Conservation (phyloP, 2,329 filamentous ascomycete species). For the Gyromitra esculenta region DNA sequence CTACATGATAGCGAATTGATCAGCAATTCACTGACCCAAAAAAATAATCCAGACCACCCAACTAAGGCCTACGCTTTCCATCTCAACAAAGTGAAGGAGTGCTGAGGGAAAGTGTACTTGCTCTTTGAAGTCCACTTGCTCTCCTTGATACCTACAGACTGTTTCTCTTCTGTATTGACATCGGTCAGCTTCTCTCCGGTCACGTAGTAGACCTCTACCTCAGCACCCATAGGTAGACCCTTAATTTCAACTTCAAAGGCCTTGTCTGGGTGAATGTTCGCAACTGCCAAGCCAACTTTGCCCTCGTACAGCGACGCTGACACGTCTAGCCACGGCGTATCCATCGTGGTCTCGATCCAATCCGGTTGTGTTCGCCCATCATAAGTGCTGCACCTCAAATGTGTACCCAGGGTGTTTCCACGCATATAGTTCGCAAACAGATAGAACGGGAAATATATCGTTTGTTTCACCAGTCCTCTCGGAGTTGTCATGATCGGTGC, state of each 20-base stretch:
- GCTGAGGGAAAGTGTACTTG: conserved; percentile 72
- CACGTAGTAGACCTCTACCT: conserved; percentile 72
- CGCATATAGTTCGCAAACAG: conserved; percentile 78
- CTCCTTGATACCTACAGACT: conserved; percentile 71
- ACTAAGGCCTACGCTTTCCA: conserved; percentile 34
- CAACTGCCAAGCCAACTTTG: conserved; percentile 73
- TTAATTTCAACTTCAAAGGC: conserved; percentile 70
- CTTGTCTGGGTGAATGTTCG: conserved; percentile 73
- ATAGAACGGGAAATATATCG: conserved; percentile 78
- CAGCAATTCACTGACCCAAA: neutral
- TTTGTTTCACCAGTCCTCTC: conserved; percentile 73
- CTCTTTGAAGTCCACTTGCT: conserved; percentile 72
- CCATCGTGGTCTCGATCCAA: conserved; percentile 73
- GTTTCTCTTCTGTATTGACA: conserved; percentile 71
- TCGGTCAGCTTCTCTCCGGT: conserved; percentile 68
- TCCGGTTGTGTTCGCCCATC: conserved; percentile 72
- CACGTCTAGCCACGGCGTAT: conserved; percentile 76
- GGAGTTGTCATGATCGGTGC: conserved; percentile 77
- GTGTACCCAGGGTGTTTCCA: conserved; percentile 73
- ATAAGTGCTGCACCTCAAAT: conserved; percentile 73
- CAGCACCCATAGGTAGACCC: conserved; percentile 64
- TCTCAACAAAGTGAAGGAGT: conserved; percentile 73
- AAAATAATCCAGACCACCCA: neutral
- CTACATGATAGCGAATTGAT: neutral
- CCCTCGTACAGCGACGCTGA: conserved; percentile 71